Evolutionary conservation across 176 grass and related monocot species (phyloP).

Genomic region (Elaeis guineensis): DNA sequence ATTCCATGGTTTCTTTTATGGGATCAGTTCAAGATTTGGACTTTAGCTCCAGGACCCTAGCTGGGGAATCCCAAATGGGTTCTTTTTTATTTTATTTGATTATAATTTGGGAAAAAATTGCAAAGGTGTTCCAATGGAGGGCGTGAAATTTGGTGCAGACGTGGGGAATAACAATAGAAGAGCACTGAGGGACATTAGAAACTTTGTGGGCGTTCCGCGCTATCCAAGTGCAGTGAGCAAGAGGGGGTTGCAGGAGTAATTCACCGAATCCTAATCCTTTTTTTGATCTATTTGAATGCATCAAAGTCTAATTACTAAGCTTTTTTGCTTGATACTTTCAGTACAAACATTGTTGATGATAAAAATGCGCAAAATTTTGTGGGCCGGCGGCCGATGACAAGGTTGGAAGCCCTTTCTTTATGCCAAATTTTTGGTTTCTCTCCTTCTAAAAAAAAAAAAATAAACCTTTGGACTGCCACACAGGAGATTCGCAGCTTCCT

Average conservation of each 20-base stretch:
- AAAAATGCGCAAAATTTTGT: slow-evolving; percentile 21
- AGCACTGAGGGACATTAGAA: slow-evolving; percentile 51
- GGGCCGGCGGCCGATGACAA: slow-evolving; percentile 44
- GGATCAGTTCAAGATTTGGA: no score
- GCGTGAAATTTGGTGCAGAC: slow-evolving; percentile 34
- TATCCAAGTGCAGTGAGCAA: slow-evolving; percentile 42
- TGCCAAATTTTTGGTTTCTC: not conserved
- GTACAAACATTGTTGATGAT: slow-evolving; percentile 14
- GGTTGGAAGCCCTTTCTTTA: slow-evolving; percentile 14
- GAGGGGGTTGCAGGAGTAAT: slow-evolving; percentile 38
- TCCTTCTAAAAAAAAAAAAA: not conserved
- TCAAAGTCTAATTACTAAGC: no score
- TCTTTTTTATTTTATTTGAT: not conserved
- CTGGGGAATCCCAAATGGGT: no score
- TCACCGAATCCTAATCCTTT: not conserved
- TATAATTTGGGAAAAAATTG: not conserved
- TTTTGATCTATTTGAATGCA: not conserved
- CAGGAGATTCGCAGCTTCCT: slow-evolving; percentile 43
- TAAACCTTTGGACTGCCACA: no score
- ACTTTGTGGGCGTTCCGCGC: slow-evolving; percentile 30
- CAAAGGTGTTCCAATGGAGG: slow-evolving; percentile 44
- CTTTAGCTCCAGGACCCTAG: no score
- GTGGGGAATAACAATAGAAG: slow-evolving; percentile 33
- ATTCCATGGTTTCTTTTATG: no score
- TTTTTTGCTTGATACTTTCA: slow-evolving; percentile 24